phyloP scores from a whole-genome alignment of 805 yeast species.

The Kockiozyma suomiensis region DNA sequence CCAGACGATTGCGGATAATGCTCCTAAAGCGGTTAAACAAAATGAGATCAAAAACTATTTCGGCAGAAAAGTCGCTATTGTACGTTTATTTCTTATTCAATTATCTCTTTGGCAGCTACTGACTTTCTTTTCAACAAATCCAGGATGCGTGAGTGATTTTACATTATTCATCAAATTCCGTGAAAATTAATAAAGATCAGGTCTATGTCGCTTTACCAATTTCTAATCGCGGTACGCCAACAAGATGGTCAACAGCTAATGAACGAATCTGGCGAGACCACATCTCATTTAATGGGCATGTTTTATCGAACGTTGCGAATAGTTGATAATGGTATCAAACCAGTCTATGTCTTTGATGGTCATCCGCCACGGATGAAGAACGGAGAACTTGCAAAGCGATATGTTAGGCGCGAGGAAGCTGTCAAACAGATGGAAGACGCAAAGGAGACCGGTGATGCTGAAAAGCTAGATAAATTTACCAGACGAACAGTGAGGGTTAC shows the following conservation, averaged over 20 bases:
- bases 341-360: slow-evolving; percentile 96
- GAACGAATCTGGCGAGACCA: slow-evolving; percentile 87
- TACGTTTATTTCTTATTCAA: slow-evolving; percentile 25
- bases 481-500: slow-evolving; percentile 89
- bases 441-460: slow-evolving; percentile 77
- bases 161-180: no score
- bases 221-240: slow-evolving; percentile 93
- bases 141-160: slow-evolving; percentile 42
- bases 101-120: no score
- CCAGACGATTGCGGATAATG: slow-evolving; percentile 84
- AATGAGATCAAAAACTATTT: slow-evolving; percentile 82
- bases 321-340: slow-evolving; percentile 92
- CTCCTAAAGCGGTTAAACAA: slow-evolving; percentile 76
- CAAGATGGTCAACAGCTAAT: slow-evolving; percentile 94
- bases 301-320: slow-evolving; percentile 89
- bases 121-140: neutral
- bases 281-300: slow-evolving; percentile 93
- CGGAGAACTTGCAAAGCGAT: slow-evolving; percentile 87
- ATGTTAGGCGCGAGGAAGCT: slow-evolving; percentile 80
- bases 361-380: slow-evolving; percentile 94
- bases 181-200: slow-evolving; percentile 48
- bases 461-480: slow-evolving; percentile 74
- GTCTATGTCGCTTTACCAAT: slow-evolving; percentile 95
- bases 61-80: slow-evolving; percentile 97
- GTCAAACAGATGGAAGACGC: slow-evolving; percentile 70